Conservation (phyloP, 441 rosid genomes). For the Corymbia citriodora region DNA sequence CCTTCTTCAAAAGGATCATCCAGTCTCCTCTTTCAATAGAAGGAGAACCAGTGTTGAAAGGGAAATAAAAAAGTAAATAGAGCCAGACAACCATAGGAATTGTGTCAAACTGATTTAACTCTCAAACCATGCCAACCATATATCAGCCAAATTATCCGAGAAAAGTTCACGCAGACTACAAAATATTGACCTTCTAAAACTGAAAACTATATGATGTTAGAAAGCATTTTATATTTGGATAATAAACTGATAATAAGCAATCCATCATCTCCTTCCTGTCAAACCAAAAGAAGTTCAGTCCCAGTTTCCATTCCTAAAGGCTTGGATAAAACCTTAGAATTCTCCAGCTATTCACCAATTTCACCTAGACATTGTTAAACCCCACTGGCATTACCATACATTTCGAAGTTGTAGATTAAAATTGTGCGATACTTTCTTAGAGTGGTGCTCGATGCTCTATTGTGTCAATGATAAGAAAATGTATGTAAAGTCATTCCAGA, state of each 20-base stretch:
- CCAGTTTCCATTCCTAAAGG: not conserved
- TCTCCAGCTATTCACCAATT: not conserved
- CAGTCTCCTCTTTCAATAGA: not conserved
- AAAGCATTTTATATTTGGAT: not conserved
- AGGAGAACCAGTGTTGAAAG: not conserved
- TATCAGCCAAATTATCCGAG: not conserved
- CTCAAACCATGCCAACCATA: not conserved
- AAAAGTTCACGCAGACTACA: not conserved
- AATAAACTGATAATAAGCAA: not conserved
- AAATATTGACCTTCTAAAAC: not conserved
- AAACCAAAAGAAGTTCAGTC: not conserved
- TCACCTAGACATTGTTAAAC: not conserved
- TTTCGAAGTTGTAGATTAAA: not conserved
- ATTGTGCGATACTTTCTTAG: not conserved
- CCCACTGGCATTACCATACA: not conserved
- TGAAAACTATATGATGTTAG: not conserved
- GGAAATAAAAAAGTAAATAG: not conserved
- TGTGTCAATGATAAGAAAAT: not conserved
- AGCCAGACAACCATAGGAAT: not conserved
- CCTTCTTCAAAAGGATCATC: not conserved
- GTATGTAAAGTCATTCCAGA: not conserved
- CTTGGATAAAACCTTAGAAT: not conserved
- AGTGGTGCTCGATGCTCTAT: not conserved
- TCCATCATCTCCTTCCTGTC: not conserved
- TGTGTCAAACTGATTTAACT: not conserved